A percentile compares a stretch with the other conserved stretches of the same genome.
These are phyloP conservation scores for Debaryomycetaceae sp. DNA, from an alignment of 1,139 yeast genomes.

Conservation along the genomic window DNA sequence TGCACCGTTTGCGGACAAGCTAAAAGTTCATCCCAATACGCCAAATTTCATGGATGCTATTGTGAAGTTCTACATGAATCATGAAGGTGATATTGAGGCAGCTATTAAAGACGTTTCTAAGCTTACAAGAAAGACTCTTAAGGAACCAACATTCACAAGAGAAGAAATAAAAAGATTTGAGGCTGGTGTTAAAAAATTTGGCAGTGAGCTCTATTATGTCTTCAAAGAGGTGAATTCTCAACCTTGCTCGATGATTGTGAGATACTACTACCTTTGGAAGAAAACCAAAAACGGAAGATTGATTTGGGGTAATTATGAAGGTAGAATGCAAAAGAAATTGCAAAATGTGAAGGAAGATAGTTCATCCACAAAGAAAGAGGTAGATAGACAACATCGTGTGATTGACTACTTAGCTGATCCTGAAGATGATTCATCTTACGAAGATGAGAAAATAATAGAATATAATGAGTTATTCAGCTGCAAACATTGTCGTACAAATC, in stretches of 20 bases:
- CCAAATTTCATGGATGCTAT: constrained; percentile 83
- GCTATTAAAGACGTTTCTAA: constrained; percentile 40
- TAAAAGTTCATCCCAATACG: constrained; percentile 46
- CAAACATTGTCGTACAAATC: constrained; percentile 58
- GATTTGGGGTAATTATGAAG: constrained; percentile 83
- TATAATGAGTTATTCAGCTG: constrained; percentile 47
- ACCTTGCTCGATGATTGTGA: constrained; percentile 70
- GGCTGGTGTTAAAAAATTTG: constrained; percentile 67
- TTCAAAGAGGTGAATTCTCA: constrained; percentile 66
- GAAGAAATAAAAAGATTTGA: constrained; percentile 72
- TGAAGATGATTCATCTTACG: constrained; percentile 72
- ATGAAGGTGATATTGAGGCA: constrained; percentile 44
- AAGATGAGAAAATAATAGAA: constrained; percentile 40
- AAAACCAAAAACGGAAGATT: constrained; percentile 70
- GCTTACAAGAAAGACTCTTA: constrained; percentile 56
- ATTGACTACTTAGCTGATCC: constrained; percentile 52
- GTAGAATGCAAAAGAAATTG: constrained; percentile 57
- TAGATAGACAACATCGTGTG: constrained; percentile 10
- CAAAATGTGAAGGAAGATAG: constrained; percentile 35
- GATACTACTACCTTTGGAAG: constrained; percentile 89
- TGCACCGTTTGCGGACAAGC: constrained; percentile 50
- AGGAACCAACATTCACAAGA: constrained; percentile 70
- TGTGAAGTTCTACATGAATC: constrained; percentile 50
- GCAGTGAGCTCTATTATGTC: constrained; percentile 79
- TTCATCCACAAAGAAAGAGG: constrained; percentile 13